A percentile compares a stretch with the other conserved stretches of the same genome.
Conservation (phyloP, 2,329 filamentous ascomycete genomes). For the Drechslerella dactyloides region DNA sequence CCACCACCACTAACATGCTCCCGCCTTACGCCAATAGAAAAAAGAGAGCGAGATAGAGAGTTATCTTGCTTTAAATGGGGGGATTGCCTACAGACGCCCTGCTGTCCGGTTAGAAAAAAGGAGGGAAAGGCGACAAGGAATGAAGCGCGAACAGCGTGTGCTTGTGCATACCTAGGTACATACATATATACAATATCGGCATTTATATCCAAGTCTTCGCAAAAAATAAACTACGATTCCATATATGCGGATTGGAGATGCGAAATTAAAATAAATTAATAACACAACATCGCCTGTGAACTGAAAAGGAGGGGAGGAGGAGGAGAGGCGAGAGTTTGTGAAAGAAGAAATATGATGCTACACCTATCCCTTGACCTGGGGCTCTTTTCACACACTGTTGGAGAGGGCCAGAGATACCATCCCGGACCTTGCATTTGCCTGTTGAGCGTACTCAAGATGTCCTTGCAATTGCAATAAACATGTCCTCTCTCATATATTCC, state of each 20-base stretch:
- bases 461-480: slow-evolving; percentile 26
- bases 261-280: slow-evolving; percentile 3
- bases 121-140: neutral
- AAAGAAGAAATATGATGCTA: slow-evolving; percentile 16
- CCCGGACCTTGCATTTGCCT: slow-evolving; percentile 44
- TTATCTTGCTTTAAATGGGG: neutral
- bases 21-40: slow-evolving; percentile 7
- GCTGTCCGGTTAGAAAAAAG: neutral
- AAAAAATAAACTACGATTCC: neutral
- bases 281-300: slow-evolving; percentile 1
- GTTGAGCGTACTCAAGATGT: slow-evolving; percentile 5
- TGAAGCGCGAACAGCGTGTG: neutral
- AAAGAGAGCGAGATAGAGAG: slow-evolving; percentile 12
- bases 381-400: slow-evolving; percentile 25
- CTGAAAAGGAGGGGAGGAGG: neutral
- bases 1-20: slow-evolving; percentile 4
- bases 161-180: too few relatives aligned
- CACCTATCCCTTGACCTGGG: slow-evolving; percentile 9
- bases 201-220: too few relatives aligned
- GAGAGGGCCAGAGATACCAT: slow-evolving; percentile 32
- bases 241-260: neutral
- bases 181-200: too few relatives aligned
- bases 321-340: neutral
- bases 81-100: slow-evolving; percentile 1
- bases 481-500: slow-evolving; percentile 50